Conservation (phyloP, 2,329 filamentous ascomycete genomes). For the Ophiostoma sp. region DNA sequence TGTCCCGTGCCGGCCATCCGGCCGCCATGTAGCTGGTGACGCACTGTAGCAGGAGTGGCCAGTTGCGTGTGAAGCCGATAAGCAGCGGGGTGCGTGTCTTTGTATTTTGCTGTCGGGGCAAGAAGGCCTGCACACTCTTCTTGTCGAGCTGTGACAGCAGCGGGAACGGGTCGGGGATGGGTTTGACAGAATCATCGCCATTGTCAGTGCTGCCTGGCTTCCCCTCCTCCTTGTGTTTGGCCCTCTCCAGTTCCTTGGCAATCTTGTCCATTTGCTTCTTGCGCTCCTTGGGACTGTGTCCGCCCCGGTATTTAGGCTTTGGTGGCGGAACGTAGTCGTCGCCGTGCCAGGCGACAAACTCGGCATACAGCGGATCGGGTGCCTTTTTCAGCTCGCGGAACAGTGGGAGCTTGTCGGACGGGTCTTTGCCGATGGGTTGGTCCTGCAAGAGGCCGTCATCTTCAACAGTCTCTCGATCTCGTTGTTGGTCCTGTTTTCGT, state of each 20-base stretch:
- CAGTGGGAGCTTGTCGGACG: background rate
- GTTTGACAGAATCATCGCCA: background rate
- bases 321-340: background rate
- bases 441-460: background rate
- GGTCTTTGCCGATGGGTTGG: background rate
- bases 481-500: background rate
- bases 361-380: conserved; percentile 32
- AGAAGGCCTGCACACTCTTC: conserved; percentile 47
- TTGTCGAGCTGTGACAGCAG: conserved; percentile 38
- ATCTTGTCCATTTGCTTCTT: conserved; percentile 1
- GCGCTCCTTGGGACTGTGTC: background rate
- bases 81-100: conserved; percentile 48
- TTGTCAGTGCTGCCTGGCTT: background rate
- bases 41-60: conserved; percentile 55
- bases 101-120: conserved; percentile 42
- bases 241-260: background rate
- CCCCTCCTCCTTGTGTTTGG: background rate
- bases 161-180: conserved; percentile 48
- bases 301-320: conserved; percentile 15
- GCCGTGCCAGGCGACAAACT: conserved; percentile 15
- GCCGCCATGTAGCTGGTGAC: conserved; percentile 59
- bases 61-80: conserved; percentile 60
- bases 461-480: too few species aligned
- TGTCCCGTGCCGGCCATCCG: conserved; percentile 58
- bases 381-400: conserved; percentile 1